Conservation (phyloP, 2,329 filamentous ascomycete genomes). For the Xylariales sp. region DNA sequence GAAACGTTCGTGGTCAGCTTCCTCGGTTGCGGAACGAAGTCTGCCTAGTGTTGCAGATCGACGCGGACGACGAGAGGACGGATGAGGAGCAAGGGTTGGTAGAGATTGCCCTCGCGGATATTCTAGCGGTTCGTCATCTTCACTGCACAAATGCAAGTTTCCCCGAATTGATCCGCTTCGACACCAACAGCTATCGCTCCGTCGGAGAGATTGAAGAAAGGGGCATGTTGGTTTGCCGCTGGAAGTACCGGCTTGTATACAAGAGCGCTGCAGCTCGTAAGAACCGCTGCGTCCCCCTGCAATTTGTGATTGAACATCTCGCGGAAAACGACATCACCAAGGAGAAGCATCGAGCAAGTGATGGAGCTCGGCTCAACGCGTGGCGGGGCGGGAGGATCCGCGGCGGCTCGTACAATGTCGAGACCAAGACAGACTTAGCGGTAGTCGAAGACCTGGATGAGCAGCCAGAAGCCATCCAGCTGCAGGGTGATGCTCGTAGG, state of each 20-base stretch:
- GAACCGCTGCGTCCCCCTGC: slow-evolving; percentile 12
- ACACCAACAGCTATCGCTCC: slow-evolving; percentile 9
- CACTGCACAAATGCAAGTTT: slow-evolving; percentile 28
- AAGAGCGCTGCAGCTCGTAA: slow-evolving; percentile 17
- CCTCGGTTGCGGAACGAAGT: slow-evolving; percentile 24
- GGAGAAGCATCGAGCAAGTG: slow-evolving; percentile 14
- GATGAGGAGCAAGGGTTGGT: slow-evolving; percentile 20
- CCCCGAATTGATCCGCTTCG: slow-evolving; percentile 16
- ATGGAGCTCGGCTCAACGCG: neutral
- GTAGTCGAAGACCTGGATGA: slow-evolving; percentile 8
- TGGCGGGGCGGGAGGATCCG: slow-evolving; percentile 21
- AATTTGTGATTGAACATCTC: slow-evolving; percentile 21
- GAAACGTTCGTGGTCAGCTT: slow-evolving; percentile 20
- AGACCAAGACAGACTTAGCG: slow-evolving; percentile 13
- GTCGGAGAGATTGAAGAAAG: slow-evolving; percentile 21
- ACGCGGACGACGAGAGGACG: slow-evolving; percentile 17
- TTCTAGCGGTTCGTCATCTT: slow-evolving; percentile 18
- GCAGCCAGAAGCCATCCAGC: neutral
- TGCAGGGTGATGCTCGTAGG: no score
- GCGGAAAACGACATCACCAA: slow-evolving; percentile 15
- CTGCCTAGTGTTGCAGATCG: slow-evolving; percentile 19
- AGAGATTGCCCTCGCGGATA: slow-evolving; percentile 17
- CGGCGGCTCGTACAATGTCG: slow-evolving; percentile 17
- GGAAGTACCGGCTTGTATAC: slow-evolving; percentile 25
- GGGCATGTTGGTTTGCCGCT: slow-evolving; percentile 29